phyloP scores from a whole-genome alignment of 306 rosid species.

The Vicia villosa region DNA sequence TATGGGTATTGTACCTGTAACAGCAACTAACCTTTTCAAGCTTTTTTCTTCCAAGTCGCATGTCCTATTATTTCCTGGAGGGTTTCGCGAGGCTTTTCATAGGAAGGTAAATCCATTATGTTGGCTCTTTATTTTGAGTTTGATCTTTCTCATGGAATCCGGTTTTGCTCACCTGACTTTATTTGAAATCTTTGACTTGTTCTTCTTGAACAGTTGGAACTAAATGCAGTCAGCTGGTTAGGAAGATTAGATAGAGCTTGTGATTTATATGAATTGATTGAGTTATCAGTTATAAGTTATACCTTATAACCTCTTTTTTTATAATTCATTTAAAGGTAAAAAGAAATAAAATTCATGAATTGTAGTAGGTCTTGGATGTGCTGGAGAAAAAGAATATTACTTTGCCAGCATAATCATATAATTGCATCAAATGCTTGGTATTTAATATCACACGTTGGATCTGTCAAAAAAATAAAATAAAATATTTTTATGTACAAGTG shows the following conservation, averaged over 20 bases:
- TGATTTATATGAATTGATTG: neutral
- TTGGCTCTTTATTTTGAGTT: constrained; percentile 10
- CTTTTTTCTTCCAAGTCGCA: constrained; percentile 83
- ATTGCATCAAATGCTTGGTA: neutral
- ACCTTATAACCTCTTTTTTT: neutral
- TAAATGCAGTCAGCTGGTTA: neutral
- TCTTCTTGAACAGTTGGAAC: neutral
- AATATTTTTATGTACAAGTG: no score
- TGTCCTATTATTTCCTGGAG: constrained; percentile 82
- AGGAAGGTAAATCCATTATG: constrained; percentile 61
- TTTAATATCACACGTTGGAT: neutral
- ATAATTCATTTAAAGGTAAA: neutral
- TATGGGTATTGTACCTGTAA: constrained; percentile 89
- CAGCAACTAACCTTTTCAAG: constrained; percentile 62
- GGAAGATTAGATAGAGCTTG: neutral
- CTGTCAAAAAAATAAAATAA: neutral
- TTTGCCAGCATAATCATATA: no score
- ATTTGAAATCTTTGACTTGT: neutral
- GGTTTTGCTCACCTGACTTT: constrained; percentile 11
- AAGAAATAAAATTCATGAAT: neutral
- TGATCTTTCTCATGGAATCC: constrained; percentile 11
- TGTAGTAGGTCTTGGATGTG: neutral
- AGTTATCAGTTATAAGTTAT: neutral
- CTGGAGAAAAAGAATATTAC: no score
- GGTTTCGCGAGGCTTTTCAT: constrained; percentile 94